phyloP scores from a whole-genome alignment of 108 stramenopile species.

The Mediolabrus comicus region DNA sequence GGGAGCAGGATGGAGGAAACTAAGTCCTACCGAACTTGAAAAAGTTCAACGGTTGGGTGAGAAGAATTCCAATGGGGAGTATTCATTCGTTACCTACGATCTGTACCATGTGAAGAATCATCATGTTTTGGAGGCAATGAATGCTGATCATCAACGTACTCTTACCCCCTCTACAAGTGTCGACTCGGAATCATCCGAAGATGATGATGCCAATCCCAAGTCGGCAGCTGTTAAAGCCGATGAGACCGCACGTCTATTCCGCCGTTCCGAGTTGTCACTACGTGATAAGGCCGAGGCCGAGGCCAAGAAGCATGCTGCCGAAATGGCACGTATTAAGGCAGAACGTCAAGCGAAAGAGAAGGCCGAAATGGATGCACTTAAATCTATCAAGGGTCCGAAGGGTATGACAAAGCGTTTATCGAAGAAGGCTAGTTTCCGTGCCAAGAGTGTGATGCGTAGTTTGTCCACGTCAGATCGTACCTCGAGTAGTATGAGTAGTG shows the following conservation, averaged over 20 bases:
- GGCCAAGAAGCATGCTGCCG: background rate
- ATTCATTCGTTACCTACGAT: background rate
- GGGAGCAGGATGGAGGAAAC: background rate
- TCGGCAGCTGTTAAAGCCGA: constrained; percentile 17
- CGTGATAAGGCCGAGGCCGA: constrained; percentile 4
- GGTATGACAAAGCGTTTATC: background rate
- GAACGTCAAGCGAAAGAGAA: background rate
- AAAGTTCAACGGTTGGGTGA: background rate
- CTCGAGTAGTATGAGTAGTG: background rate
- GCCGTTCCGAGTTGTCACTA: constrained; percentile 21
- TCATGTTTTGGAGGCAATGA: background rate
- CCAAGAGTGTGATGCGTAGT: background rate
- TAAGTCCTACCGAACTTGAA: background rate
- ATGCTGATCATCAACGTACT: background rate
- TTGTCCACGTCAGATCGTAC: background rate
- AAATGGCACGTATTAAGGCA: background rate
- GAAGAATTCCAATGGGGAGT: background rate
- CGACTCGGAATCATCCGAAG: background rate
- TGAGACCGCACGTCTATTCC: constrained; percentile 40
- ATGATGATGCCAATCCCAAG: background rate
- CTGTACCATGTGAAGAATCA: background rate
- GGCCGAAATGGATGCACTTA: background rate
- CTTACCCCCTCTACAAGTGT: background rate
- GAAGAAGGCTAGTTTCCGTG: background rate
- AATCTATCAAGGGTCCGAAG: background rate